A percentile compares a stretch with the other conserved stretches of the same genome.
phyloP scores from a whole-genome alignment of 2,329 filamentous ascomycete genomes.

The Helotiales sp. region DNA sequence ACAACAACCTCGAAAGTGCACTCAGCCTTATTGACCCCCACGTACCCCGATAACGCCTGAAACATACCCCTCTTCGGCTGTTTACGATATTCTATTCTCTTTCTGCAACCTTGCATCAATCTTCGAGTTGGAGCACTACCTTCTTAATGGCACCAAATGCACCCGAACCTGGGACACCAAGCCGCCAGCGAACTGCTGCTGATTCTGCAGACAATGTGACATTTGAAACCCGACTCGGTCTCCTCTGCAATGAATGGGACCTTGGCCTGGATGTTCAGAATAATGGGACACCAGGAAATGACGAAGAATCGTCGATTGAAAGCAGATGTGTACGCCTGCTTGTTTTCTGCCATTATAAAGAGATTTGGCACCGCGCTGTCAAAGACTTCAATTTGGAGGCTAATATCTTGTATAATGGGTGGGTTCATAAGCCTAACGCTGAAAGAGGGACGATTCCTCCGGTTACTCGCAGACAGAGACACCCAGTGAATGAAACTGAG shows the following conservation, averaged over 20 bases:
- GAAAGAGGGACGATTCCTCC: conserved; percentile 30
- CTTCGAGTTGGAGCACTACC: too few species aligned
- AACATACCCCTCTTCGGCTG: conserved; percentile 2
- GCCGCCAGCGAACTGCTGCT: background rate
- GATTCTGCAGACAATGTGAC: background rate
- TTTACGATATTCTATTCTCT: background rate
- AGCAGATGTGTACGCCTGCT: conserved; percentile 6
- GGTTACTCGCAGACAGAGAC: conserved; percentile 18
- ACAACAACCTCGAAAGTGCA: background rate
- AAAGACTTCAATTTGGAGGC: conserved; percentile 21
- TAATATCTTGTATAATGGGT: conserved; percentile 20
- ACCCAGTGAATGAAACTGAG: conserved; percentile 18
- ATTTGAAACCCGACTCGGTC: background rate
- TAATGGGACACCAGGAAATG: background rate
- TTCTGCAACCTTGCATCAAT: background rate
- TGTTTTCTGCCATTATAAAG: conserved; percentile 10
- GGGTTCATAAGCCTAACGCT: conserved; percentile 31
- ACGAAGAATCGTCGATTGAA: background rate
- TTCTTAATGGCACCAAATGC: conserved; percentile 7
- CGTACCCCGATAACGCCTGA: background rate
- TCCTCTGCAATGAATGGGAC: conserved; percentile 7
- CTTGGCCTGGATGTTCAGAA: conserved; percentile 4
- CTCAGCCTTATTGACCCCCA: background rate
- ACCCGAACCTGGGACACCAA: conserved; percentile 6
- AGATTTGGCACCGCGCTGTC: background rate